These are phyloP conservation scores for Cladophialophora psammophila DNA, from an alignment of 2,329 filamentous ascomycete species.

Conservation along the genomic window DNA sequence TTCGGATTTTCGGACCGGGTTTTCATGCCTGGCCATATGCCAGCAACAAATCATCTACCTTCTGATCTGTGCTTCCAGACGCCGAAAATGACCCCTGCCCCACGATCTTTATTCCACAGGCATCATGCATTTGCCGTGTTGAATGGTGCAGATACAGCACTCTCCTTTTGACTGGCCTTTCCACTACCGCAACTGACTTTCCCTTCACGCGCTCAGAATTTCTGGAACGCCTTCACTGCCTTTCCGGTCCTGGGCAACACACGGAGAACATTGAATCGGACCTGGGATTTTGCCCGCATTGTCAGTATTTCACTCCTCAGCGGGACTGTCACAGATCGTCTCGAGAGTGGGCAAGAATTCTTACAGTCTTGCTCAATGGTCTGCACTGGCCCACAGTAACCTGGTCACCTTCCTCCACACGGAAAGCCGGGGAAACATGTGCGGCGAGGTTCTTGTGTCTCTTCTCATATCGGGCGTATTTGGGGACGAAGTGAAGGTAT, in stretches of 20 bases:
- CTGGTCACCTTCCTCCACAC: conserved; percentile 99
- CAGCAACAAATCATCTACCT: conserved; percentile 30
- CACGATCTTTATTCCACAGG: conserved; percentile 18
- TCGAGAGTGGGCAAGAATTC: conserved; percentile 44
- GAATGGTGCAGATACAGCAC: conserved; percentile 4
- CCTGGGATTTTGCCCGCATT: conserved; percentile 58
- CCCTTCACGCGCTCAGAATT: conserved; percentile 76
- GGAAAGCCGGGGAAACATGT: conserved; percentile 99
- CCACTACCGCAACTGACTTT: background rate
- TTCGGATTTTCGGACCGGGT: conserved; percentile 19
- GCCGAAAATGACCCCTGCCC: conserved; percentile 22
- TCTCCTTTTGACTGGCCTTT: conserved; percentile 6
- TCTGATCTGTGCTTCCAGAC: conserved; percentile 30
- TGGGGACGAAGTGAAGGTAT: conserved; percentile 99
- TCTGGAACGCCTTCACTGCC: conserved; percentile 95
- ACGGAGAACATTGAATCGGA: conserved; percentile 99
- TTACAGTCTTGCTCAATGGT: conserved; percentile 98
- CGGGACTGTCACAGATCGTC: background rate
- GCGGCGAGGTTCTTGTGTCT: conserved; percentile 99
- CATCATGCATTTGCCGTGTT: conserved; percentile 16
- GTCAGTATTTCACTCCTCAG: conserved; percentile 15
- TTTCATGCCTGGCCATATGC: conserved; percentile 11
- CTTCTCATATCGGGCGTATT: conserved; percentile 99
- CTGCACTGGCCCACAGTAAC: conserved; percentile 99
- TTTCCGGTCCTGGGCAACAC: conserved; percentile 98